Conservation (phyloP, 2,329 filamentous ascomycete genomes). For the Boeremia exigua region DNA sequence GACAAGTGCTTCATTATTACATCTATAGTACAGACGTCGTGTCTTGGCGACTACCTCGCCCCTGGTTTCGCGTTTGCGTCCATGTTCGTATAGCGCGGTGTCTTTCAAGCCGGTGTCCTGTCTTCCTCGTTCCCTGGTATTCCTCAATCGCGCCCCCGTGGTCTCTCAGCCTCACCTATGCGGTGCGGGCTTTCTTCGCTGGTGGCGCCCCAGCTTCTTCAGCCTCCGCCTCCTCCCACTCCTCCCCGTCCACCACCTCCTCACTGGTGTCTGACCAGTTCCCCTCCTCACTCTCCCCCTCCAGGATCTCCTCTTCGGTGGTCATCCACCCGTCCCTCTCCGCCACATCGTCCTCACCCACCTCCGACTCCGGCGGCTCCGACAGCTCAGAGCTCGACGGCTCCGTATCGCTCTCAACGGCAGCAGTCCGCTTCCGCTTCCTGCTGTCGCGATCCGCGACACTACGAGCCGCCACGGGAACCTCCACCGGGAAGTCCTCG, state of each 20-base stretch:
- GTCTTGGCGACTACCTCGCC: not conserved
- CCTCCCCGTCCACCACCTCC: not conserved
- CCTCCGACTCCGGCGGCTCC: not conserved
- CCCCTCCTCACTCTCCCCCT: not conserved
- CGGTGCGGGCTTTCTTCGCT: not conserved
- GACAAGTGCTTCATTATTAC: not conserved
- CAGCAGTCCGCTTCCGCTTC: constrained; percentile 8
- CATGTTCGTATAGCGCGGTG: not conserved
- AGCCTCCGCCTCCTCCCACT: not conserved
- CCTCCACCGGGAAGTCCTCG: constrained; percentile 1
- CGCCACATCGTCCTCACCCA: not conserved
- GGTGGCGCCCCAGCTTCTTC: not conserved
- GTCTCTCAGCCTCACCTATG: not conserved
- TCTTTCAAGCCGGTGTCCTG: not conserved
- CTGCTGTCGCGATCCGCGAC: not conserved
- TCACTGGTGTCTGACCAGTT: not conserved
- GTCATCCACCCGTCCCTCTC: not conserved
- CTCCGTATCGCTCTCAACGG: not conserved
- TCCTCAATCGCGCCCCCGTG: not conserved
- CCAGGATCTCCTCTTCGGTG: not conserved
- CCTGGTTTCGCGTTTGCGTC: not conserved
- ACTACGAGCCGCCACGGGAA: not conserved
- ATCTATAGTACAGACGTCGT: not conserved
- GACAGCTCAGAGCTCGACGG: constrained; percentile 5
- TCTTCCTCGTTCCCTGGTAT: not conserved